Conservation (phyloP, 129 eudicot genomes). For the Kitagawia praeruptora region DNA sequence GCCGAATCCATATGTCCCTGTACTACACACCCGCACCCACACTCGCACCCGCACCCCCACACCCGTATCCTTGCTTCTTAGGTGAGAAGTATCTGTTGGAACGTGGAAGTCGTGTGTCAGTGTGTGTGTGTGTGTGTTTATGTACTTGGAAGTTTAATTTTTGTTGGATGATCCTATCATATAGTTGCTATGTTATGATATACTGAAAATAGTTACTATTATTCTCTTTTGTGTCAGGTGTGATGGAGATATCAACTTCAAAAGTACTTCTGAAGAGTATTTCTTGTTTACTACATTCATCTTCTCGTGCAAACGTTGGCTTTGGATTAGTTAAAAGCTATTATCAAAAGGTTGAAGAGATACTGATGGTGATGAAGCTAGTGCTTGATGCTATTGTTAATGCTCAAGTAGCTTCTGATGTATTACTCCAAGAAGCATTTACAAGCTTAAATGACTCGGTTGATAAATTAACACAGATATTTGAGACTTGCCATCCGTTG, state of each 20-base stretch:
- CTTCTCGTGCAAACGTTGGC: slow-evolving; percentile 38
- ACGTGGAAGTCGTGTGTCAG: too few relatives aligned
- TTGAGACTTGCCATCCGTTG: slow-evolving; percentile 66
- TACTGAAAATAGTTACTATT: neutral
- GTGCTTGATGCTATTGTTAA: slow-evolving; percentile 49
- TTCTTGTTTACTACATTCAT: slow-evolving; percentile 43
- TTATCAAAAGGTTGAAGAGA: slow-evolving; percentile 55
- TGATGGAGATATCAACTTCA: slow-evolving; percentile 75
- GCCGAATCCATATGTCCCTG: too few relatives aligned
- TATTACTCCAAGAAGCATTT: slow-evolving; percentile 52
- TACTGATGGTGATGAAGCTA: slow-evolving; percentile 63
- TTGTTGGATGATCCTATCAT: neutral
- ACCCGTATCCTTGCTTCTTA: too few relatives aligned
- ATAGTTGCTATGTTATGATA: neutral
- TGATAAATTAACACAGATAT: slow-evolving; percentile 53
- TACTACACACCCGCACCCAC: too few relatives aligned
- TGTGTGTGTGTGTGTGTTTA: neutral
- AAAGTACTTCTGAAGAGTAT: slow-evolving; percentile 60
- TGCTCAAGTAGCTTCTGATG: slow-evolving; percentile 51
- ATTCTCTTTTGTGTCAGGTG: slow-evolving; percentile 27
- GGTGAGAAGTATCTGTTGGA: too few relatives aligned
- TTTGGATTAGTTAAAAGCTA: slow-evolving; percentile 47
- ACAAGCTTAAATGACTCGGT: slow-evolving; percentile 39
- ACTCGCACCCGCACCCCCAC: too few relatives aligned
- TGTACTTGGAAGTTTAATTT: neutral